Evolutionary conservation across 1,139 yeast species (phyloP).

Genomic region (Yamadazyma spencermartinsiae): DNA sequence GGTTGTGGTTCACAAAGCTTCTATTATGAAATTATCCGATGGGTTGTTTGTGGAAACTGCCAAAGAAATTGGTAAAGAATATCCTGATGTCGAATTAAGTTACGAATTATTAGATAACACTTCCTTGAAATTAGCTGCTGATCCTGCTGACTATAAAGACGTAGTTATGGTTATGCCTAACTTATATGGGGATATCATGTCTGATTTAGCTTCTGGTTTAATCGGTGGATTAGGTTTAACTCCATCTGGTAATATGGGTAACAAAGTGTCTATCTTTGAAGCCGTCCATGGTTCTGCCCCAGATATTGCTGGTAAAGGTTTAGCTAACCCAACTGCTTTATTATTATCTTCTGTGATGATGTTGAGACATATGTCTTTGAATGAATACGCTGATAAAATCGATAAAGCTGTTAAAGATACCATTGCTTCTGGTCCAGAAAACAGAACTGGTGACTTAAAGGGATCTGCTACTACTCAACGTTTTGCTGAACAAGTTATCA

Average conservation of each 20-base stretch:
- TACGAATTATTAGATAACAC: constrained; percentile 95
- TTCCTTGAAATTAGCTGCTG: constrained; percentile 83
- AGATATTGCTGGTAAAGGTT: constrained; percentile 96
- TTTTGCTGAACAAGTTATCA: constrained; percentile 72
- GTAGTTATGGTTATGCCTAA: constrained; percentile 99
- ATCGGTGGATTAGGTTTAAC: constrained; percentile 98
- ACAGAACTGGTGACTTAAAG: constrained; percentile 93
- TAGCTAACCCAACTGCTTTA: constrained; percentile 98
- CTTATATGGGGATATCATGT: constrained; percentile 97
- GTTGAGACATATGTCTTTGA: constrained; percentile 97
- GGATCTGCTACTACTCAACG: constrained; percentile 87
- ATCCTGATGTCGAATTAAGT: constrained; percentile 82
- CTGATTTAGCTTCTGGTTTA: constrained; percentile 94
- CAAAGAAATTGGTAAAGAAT: constrained; percentile 83
- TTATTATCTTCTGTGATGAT: constrained; percentile 95
- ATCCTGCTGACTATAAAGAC: constrained; percentile 76
- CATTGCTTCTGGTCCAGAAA: constrained; percentile 90
- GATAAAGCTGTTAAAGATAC: constrained; percentile 89
- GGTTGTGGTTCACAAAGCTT: constrained; percentile 95
- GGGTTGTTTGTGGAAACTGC: constrained; percentile 95
- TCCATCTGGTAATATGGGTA: constrained; percentile 99
- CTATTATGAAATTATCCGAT: constrained; percentile 96
- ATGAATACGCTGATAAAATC: constrained; percentile 75
- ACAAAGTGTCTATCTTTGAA: constrained; percentile 94
- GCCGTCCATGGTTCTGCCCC: constrained; percentile 99